Evolutionary conservation across 148 eudicot species (phyloP).

Genomic region (Pharnaceum exiguum): DNA sequence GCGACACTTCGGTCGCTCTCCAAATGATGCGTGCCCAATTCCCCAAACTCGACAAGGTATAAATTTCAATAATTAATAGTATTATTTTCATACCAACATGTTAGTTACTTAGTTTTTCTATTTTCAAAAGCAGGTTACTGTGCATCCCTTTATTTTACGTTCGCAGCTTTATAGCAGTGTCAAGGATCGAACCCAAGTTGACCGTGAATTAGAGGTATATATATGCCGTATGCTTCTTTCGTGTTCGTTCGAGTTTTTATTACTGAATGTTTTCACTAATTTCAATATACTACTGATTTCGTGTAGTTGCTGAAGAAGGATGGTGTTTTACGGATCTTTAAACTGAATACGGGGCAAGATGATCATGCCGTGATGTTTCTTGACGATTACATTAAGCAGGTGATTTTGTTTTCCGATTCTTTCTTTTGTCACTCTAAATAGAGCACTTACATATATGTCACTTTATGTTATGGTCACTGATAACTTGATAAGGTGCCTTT

Average conservation of each 20-base stretch:
- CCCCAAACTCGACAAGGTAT: slow-evolving; percentile 69
- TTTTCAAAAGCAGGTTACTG: slow-evolving; percentile 45
- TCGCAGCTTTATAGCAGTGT: slow-evolving; percentile 92
- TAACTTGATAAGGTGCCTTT: no score
- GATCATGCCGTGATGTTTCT: slow-evolving; percentile 95
- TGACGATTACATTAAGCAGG: slow-evolving; percentile 86
- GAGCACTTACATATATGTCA: background rate
- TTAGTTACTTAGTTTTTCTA: background rate
- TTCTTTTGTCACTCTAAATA: background rate
- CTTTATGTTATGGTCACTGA: background rate
- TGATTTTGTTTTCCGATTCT: slow-evolving; percentile 8
- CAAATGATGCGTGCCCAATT: slow-evolving; percentile 93
- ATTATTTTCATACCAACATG: background rate
- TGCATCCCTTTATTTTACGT: slow-evolving; percentile 69
- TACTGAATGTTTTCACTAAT: no score
- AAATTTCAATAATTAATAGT: background rate
- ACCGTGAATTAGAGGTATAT: slow-evolving; percentile 93
- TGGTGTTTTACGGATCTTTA: slow-evolving; percentile 66
- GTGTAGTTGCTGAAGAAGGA: slow-evolving; percentile 74
- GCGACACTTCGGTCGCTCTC: slow-evolving; percentile 83
- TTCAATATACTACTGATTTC: background rate
- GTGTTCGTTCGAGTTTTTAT: background rate
- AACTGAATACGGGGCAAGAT: slow-evolving; percentile 91
- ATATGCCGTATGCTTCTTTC: no score
- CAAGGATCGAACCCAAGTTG: slow-evolving; percentile 91